Base-by-base conservation (phyloP, 2,329 filamentous ascomycete genomes). In the Torrubiellomyces zombiae region DNA sequence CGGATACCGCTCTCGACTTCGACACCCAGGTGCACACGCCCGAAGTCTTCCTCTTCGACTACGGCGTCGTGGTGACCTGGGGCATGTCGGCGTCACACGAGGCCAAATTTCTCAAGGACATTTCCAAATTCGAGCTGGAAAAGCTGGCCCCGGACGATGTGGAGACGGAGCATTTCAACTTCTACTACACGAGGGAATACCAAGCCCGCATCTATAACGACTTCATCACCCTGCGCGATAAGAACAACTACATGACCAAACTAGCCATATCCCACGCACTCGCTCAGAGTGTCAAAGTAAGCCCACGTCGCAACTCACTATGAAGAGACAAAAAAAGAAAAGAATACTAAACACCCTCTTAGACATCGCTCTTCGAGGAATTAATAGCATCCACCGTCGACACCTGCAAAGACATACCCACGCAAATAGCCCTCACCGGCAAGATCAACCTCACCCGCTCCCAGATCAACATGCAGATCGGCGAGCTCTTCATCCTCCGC, bases 201-300 rank as follows among this genome's bases (percentile, higher is more conserved):
- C 91, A 98, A 53, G 82, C 89, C 13, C 76, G 89, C 25, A 98
- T 98, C 50, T 98, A 98, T 65, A 98, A 98, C 52, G 89, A 98
- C 53, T 98, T 98, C 42, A 98, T 98, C 51, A 89, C 81, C 3
- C 55, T 98, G 32, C 67, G 85, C 24, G 86, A 95, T 42, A 93
- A 92, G 53, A 75, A 75, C 43, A 93, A 92, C 51, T 92, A 95
- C 56, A 95, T 95, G 89, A 91, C 78, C 38, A 95, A 95, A 56
- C 61, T 95, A 18, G 83, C 86, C 28, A 95, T 95, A 45, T 92
- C 82, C 10, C 89, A 98, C 55, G 89, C 89, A 3, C 60, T 98
- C 23, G 80, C 86, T 0, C 89, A 98, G 51, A 92, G 81, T 35
- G 89, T 95, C 44, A 95, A 98, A 66, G 74, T 75, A 48, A 23